Percentiles rank a stretch among this genome's conserved stretches.
phyloP scores from a whole-genome alignment of 2,329 filamentous ascomycete species.

The Ophiostoma pallidulum region DNA sequence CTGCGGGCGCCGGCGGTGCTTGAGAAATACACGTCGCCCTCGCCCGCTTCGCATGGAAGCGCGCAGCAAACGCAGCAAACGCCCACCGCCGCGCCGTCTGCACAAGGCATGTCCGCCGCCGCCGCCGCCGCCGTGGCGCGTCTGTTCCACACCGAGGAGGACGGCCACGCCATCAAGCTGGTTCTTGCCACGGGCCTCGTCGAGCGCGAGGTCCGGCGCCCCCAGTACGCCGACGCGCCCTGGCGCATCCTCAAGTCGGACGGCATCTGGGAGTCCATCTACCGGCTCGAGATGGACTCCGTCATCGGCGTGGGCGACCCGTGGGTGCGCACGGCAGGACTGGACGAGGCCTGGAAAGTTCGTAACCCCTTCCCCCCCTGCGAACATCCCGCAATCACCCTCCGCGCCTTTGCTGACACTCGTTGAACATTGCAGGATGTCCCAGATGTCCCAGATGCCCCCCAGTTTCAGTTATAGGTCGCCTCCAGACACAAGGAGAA shows the following conservation, averaged over 20 bases:
- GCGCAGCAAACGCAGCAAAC: too few species aligned
- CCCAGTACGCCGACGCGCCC: slow-evolving; percentile 31
- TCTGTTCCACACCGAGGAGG: slow-evolving; percentile 49
- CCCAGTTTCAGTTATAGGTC: too few species aligned
- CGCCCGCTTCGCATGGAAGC: too few species aligned
- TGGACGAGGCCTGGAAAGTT: slow-evolving; percentile 55
- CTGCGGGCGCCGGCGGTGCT: slow-evolving; percentile 35
- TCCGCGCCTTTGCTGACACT: background rate
- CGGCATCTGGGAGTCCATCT: slow-evolving; percentile 50
- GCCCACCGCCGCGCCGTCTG: background rate
- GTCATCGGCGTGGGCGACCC: slow-evolving; percentile 41
- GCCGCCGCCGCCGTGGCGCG: slow-evolving; percentile 34
- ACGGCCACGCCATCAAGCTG: slow-evolving; percentile 75
- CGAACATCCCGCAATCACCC: too few species aligned
- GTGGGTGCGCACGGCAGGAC: slow-evolving; percentile 56
- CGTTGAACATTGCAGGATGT: too few species aligned
- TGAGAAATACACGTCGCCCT: background rate
- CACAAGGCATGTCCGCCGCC: slow-evolving; percentile 38
- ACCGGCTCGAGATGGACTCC: slow-evolving; percentile 53
- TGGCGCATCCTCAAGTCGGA: slow-evolving; percentile 46
- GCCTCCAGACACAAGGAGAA: too few species aligned
- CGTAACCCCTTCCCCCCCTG: background rate
- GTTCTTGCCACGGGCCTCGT: slow-evolving; percentile 57
- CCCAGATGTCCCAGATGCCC: too few species aligned
- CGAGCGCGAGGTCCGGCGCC: slow-evolving; percentile 33